These are phyloP conservation scores for Salisapilia sapeloensis DNA, from an alignment of 352 stramenopile genomes.

Conservation along the genomic window DNA sequence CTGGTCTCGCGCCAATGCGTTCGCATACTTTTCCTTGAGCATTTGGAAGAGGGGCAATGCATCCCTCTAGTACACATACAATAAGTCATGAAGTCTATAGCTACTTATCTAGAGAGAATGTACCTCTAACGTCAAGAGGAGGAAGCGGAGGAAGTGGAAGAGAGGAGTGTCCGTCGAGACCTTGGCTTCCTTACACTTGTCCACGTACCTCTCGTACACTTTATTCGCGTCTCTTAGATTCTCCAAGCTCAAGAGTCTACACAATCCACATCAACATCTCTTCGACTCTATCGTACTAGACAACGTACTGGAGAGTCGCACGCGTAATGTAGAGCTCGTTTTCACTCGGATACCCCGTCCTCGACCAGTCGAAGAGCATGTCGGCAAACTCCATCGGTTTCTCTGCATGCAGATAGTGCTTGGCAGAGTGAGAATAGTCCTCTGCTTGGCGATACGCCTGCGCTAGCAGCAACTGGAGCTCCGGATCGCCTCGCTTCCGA, in stretches of 20 bases:
- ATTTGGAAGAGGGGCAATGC: conserved; percentile 75
- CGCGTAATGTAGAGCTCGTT: conserved; percentile 63
- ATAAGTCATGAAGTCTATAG: not conserved
- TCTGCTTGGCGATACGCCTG: conserved; percentile 27
- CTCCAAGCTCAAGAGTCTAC: conserved; percentile 59
- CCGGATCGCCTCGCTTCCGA: conserved; percentile 55
- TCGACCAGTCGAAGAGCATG: conserved; percentile 59
- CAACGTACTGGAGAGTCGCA: conserved; percentile 56
- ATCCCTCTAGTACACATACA: conserved; percentile 31
- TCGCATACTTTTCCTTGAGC: conserved; percentile 68
- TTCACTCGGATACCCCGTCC: conserved; percentile 60
- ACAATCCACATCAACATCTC: conserved; percentile 1
- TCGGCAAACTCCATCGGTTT: conserved; percentile 47
- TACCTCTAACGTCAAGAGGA: conserved; percentile 75
- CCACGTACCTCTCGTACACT: conserved; percentile 50
- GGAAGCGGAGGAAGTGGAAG: conserved; percentile 70
- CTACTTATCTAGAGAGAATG: not conserved
- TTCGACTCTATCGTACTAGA: not conserved
- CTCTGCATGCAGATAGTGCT: conserved; percentile 70
- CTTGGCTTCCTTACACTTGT: conserved; percentile 18
- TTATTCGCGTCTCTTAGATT: conserved; percentile 78
- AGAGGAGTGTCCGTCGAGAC: conserved; percentile 47
- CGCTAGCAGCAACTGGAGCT: conserved; percentile 53
- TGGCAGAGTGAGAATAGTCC: conserved; percentile 45
- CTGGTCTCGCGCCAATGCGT: conserved; percentile 49